Conservation (phyloP, 306 rosid genomes). For the Citrullus amarus region DNA sequence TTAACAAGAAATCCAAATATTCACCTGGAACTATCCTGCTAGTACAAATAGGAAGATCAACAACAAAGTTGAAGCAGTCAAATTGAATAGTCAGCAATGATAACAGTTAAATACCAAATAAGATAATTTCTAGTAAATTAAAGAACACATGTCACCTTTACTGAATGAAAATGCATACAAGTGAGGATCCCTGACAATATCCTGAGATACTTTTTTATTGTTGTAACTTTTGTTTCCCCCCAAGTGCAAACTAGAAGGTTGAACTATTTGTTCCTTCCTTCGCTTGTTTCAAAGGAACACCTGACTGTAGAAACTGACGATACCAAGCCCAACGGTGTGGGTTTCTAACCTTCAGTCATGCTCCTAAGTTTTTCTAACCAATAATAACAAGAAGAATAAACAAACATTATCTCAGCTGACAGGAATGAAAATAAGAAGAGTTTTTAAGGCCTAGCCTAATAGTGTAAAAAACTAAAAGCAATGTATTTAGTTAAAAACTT, state of each 20-base stretch:
- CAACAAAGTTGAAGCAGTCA: conserved; percentile 24
- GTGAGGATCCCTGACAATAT: conserved; percentile 82
- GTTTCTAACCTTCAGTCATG: too few species aligned
- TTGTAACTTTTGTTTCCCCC: conserved; percentile 83
- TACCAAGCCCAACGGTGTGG: too few species aligned
- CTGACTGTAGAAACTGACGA: conserved; percentile 45
- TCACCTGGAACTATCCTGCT: conserved; percentile 89
- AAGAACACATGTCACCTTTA: conserved; percentile 41
- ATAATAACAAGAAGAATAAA: too few species aligned
- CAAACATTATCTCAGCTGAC: too few species aligned
- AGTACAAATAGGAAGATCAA: conserved; percentile 27
- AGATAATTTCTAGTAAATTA: neutral
- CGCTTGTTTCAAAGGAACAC: conserved; percentile 70
- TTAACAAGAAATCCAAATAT: conserved; percentile 12
- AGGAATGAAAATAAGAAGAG: neutral
- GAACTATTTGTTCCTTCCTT: conserved; percentile 99
- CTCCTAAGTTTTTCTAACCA: too few species aligned
- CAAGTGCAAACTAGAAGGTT: conserved; percentile 84
- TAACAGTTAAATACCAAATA: conserved; percentile 9
- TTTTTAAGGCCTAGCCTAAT: neutral
- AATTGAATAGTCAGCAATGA: conserved; percentile 21
- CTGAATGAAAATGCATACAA: conserved; percentile 58
- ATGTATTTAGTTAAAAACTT: neutral
- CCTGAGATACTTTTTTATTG: conserved; percentile 46
- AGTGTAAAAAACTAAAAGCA: neutral